Base-by-base conservation (phyloP, 2,329 filamentous ascomycete genomes). In the Penicillium sp. region DNA sequence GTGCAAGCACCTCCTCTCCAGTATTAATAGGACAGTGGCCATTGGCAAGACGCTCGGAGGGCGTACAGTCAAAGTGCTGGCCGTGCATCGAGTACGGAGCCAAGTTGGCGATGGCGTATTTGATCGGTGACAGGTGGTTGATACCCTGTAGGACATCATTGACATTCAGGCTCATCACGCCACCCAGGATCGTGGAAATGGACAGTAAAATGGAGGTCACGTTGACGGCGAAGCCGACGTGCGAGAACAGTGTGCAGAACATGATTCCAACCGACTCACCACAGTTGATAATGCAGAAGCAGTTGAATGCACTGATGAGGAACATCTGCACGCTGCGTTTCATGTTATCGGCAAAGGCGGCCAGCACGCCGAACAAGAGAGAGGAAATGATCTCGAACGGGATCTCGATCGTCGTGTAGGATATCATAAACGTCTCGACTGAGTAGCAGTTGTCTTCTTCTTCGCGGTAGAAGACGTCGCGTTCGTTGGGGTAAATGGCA, bases 231-330 rank as follows among this genome's bases (percentile, higher is more conserved):
- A 90, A 90, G 1, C 87, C 87, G 0, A 85, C 87, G 62, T 90
- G 86, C 29, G 73, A 72, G 65, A 89, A 87, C 7, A 90, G 71
- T 0, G 86, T 89, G 70, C 89, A 89, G 74, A 90, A 90, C 72
- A 89, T 82, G 62, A 91, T 89, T 0, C 87, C 87, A 1, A 90
- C 63, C 46, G 82, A 86, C 72, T 90, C 87, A 24, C 87, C 87
- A 60, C 85, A 89, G 46, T 76, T 84, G 13, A 88, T 84, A 47
- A 90, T 81, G 56, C 82, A 86, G 62, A 90, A 89, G 55, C 82
- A 83, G 57, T 84, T 81, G 68, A 86, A 88, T 2, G 81, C 76
- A 44, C 79, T 75, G 37, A 86, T 78, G 58, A 89, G 87, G 66
- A 85, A 87, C 66, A 88, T 81, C 52, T 77, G 72, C 0, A 72